A percentile compares a stretch with the other conserved stretches of the same genome.
phyloP scores from a whole-genome alignment of 192 early-diverging fungal species.

The Coemansia sp. region DNA sequence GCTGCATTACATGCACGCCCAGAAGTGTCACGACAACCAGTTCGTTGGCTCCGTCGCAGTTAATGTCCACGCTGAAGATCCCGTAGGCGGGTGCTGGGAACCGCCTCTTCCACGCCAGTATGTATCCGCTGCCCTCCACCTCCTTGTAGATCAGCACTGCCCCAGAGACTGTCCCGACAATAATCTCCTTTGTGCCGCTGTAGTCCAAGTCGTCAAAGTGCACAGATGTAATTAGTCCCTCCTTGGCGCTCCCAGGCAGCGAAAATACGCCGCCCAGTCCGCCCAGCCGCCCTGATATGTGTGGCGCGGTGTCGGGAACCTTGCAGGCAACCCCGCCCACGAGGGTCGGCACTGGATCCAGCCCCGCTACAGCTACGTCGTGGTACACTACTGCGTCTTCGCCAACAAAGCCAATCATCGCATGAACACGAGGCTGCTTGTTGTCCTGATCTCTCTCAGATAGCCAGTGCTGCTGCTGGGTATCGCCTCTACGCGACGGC shows the following conservation, averaged over 20 bases:
- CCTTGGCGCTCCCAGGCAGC: slow-evolving; percentile 36
- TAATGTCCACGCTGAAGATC: slow-evolving; percentile 48
- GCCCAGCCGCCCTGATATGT: slow-evolving; percentile 36
- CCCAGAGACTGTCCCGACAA: slow-evolving; percentile 45
- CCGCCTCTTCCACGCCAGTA: slow-evolving; percentile 46
- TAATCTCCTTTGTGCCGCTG: slow-evolving; percentile 38
- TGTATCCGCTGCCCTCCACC: slow-evolving; percentile 35
- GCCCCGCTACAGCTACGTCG: slow-evolving; percentile 44
- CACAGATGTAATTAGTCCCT: slow-evolving; percentile 44
- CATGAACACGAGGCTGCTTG: slow-evolving; percentile 37
- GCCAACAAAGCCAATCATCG: slow-evolving; percentile 45
- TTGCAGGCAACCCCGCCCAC: slow-evolving; percentile 31
- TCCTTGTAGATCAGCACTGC: slow-evolving; percentile 49
- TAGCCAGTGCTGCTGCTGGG: not conserved
- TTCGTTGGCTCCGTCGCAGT: slow-evolving; percentile 52
- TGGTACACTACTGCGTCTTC: slow-evolving; percentile 52
- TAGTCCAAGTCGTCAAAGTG: slow-evolving; percentile 51
- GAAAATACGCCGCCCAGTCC: slow-evolving; percentile 46
- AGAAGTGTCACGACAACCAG: slow-evolving; percentile 53
- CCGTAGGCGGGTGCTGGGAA: slow-evolving; percentile 49
- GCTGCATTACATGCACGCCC: slow-evolving; percentile 53
- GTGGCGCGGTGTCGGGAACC: slow-evolving; percentile 27
- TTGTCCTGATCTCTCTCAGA: not conserved
- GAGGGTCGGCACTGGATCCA: slow-evolving; percentile 51
- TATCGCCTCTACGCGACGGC: not conserved